phyloP scores from a whole-genome alignment of 768 basidiomycete species.

The Piloderma croceum region DNA sequence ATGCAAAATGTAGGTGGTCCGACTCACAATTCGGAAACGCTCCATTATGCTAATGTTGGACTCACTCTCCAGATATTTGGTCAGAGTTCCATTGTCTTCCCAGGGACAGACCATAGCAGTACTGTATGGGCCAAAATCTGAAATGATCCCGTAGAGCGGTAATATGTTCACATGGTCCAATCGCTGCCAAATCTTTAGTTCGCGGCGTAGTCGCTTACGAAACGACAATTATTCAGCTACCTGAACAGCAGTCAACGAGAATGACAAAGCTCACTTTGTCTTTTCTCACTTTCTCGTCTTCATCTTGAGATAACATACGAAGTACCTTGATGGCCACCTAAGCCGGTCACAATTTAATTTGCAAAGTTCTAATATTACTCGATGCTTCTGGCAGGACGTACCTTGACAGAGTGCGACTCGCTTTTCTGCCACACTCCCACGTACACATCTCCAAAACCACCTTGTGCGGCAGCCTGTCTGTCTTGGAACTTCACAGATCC shows the following conservation, averaged over 20 bases:
- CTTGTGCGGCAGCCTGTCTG: constrained; percentile 29
- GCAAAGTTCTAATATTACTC: background rate
- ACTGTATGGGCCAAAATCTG: constrained; percentile 33
- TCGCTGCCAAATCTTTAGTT: constrained; percentile 33
- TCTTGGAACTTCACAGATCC: constrained; percentile 15
- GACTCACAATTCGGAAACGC: constrained; percentile 30
- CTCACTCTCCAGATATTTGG: constrained; percentile 33
- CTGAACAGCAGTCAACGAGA: background rate
- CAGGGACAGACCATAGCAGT: constrained; percentile 38
- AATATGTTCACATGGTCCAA: constrained; percentile 37
- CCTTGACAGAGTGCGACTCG: constrained; percentile 13
- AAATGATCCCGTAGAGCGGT: constrained; percentile 29
- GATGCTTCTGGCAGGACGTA: constrained; percentile 3
- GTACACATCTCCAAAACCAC: constrained; percentile 43
- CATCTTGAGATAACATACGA: constrained; percentile 28
- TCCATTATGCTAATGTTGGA: constrained; percentile 31
- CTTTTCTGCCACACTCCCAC: constrained; percentile 30
- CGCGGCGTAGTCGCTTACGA: constrained; percentile 31
- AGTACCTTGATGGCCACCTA: constrained; percentile 38
- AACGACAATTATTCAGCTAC: background rate
- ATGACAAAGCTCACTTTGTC: constrained; percentile 20
- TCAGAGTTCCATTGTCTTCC: constrained; percentile 35
- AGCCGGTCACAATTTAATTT: background rate
- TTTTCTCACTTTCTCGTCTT: constrained; percentile 27
- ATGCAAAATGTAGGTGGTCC: background rate